Base-by-base conservation (phyloP, 176 grass and related monocot genomes). In the Elaeis guineensis region DNA sequence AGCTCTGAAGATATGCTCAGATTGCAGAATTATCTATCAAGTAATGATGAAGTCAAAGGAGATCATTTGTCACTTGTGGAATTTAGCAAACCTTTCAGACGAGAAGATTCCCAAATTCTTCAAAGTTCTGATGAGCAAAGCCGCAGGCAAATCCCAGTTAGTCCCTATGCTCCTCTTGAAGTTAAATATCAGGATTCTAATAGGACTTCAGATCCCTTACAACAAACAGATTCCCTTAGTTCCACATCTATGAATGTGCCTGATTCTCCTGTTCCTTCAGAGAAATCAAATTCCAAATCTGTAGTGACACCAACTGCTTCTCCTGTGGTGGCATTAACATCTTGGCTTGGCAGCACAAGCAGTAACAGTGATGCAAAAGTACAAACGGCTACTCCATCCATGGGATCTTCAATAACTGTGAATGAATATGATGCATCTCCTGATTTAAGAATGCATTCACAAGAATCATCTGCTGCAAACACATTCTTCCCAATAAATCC, bases 401-500 rank as follows among this genome's bases (percentile, higher is more conserved):
- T 98, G 78, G 64, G 71, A 66, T 92, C 94, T 69, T 79, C 87
- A 59, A 49, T 68, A 17, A 93, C 94, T 67, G 64, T 86, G 44
- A 75, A 76, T 69, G 88, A 93, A 24, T 64, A 80, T 4, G 88
- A 98, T 51, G 70, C 74, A 7, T 83, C 79, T 48, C 74, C 88
- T 67, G 88, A 98, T 73, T 66, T 75, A 49, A 97, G 77, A 80
- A 25, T 69, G 49, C 60, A 71, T 57, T 78, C 79, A 70, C 86
- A 82, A 57, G 88, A 74, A 30, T 80, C 71, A 72, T 70, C 77
- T 78, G 62, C 75, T 12, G 70, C 28, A 35, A 98, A 72, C 51
- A 68, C 71, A 55, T 77, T 93, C 57, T 98, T 89, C 54, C 88
- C 88, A 23, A 83, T 92, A 74, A 93, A 61, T 64, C 70, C 94